Base-by-base conservation (phyloP, 805 yeast species). In the Ogataea kodamae region DNA sequence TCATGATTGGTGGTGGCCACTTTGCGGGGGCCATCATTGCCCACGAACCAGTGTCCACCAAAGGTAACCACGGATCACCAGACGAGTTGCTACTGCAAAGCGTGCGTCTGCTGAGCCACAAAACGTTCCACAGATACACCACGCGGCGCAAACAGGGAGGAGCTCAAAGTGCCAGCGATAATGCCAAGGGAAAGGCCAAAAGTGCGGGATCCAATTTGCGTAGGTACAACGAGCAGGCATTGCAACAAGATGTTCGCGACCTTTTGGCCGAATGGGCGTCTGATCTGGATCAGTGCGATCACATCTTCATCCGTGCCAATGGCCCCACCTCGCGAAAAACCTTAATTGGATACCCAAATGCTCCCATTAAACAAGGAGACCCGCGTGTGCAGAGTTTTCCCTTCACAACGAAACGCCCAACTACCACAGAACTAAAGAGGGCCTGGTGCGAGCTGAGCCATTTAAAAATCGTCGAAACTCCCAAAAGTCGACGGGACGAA, bases 141-240 rank as follows among this genome's bases (percentile, higher is more conserved):
- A 88, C 97, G 1, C 78, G 98, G 65, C 73, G 96, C 45, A 92
- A 92, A 54, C 98, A 92, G 59, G 98, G 98, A 67, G 98, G 98
- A 1, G 74, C 97, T 0, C 98, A 92, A 56, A 76, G 89, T 45
- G 89, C 97, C 1, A 81, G 76, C 59, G 98, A 92, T 59, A 86
- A 81, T 52, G 83, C 95, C 1, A 76, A 82, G 46, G 97, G 98
- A 4, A 90, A 89, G 55, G 97, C 97, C 6, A 87, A 87, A 43
- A 87, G 96, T 16, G 98, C 96, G 0, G 98, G 98, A 32, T 82
- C 97, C 1, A 76, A 78, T 34, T 68, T 92, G 28, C 78, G 98
- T 64, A 70, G 98, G 41, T 79, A 87, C 49, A 90, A 89, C 50
- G 98, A 92, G 59, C 81, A 78, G 37, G 90, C 90, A 1, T 66